These are phyloP conservation scores for Magnolia kwangsiensis DNA, from an alignment of 164 flowering plant genomes.

Conservation along the genomic window DNA sequence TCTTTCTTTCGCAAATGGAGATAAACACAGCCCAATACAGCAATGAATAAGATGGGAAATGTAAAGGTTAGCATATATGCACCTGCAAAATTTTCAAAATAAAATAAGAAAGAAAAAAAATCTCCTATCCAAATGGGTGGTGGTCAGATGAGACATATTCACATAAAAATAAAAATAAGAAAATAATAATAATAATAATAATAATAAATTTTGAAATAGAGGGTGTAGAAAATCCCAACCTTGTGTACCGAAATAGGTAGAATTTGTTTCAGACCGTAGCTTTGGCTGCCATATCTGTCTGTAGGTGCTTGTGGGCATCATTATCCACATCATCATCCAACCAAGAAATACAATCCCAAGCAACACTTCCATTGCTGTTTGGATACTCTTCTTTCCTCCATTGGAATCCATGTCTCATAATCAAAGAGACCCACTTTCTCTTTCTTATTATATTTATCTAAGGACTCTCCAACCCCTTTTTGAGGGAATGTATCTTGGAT, in stretches of 20 bases:
- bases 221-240: constrained; percentile 1
- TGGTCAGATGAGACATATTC: background rate
- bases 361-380: background rate
- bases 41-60: constrained; percentile 52
- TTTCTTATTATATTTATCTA: background rate
- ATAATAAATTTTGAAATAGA: background rate
- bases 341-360: constrained; percentile 13
- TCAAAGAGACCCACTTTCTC: background rate
- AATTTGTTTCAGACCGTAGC: background rate
- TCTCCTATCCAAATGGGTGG: background rate
- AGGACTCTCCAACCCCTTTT: background rate
- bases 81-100: constrained; percentile 27
- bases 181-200: background rate
- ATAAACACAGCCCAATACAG: constrained; percentile 56
- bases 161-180: too few relatives aligned
- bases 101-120: background rate
- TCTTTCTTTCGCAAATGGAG: constrained; percentile 48
- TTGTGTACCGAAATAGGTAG: background rate
- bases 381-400: background rate
- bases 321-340: constrained; percentile 8
- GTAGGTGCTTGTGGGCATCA: constrained; percentile 7
- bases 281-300: constrained; percentile 8
- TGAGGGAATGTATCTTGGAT: background rate
- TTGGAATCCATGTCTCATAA: background rate
- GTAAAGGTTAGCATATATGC: constrained; percentile 36